Evolutionary conservation across 108 stramenopile genomes (phyloP).

Genomic region (Hondaea fermentalgiana): DNA sequence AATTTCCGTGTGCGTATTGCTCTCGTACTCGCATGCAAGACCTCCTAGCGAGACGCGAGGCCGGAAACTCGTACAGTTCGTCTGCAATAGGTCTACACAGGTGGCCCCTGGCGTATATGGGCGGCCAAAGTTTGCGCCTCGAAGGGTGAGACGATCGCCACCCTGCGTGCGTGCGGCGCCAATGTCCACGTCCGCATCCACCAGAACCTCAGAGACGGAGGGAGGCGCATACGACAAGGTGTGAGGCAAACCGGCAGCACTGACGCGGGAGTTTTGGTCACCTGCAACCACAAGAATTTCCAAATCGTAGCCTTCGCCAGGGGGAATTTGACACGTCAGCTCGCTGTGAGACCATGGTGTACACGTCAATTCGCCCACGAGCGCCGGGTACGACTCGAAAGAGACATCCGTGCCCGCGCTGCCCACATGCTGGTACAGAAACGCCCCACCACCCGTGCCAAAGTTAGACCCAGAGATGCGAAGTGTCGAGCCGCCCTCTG

Average conservation of each 20-base stretch:
- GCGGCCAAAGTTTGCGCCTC: conserved; percentile 17
- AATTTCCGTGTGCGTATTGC: conserved; percentile 9
- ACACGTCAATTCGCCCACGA: background rate
- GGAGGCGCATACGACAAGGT: background rate
- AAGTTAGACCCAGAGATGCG: conserved; percentile 15
- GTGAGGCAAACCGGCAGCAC: background rate
- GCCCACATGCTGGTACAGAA: background rate
- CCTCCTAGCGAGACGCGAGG: background rate
- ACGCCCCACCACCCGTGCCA: background rate
- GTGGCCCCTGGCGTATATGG: background rate
- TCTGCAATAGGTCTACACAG: background rate
- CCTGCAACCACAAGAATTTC: background rate
- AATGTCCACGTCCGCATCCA: background rate
- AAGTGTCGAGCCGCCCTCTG: background rate
- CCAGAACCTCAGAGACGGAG: background rate
- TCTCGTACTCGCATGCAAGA: background rate
- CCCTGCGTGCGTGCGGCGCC: background rate
- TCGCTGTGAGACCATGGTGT: background rate
- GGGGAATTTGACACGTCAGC: background rate
- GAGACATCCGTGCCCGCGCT: background rate
- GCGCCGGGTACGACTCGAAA: background rate
- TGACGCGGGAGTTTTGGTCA: background rate
- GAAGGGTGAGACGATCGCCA: background rate
- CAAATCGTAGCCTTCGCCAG: conserved; percentile 1
- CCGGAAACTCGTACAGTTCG: background rate